phyloP scores from a whole-genome alignment of 1,284 basidiomycete genomes.

The Testicularia cyperi region DNA sequence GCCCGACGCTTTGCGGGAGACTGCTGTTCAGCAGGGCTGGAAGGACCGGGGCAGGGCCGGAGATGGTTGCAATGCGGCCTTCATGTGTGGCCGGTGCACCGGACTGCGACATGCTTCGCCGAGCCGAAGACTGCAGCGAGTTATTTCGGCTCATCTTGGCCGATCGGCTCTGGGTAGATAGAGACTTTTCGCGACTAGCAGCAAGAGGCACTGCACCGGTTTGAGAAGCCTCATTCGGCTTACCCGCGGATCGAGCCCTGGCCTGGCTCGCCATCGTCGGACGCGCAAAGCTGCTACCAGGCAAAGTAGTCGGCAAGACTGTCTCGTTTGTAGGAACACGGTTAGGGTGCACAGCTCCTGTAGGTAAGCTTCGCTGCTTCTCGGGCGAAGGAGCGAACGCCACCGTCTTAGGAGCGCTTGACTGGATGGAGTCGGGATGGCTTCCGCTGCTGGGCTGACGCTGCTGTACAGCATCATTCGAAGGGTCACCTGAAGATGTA shows the following conservation, averaged over 20 bases:
- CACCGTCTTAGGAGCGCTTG: slow-evolving; percentile 28
- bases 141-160: slow-evolving; percentile 6
- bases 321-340: slow-evolving; percentile 3
- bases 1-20: too few species aligned
- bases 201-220: too few species aligned
- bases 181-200: slow-evolving; percentile 9
- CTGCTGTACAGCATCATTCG: not conserved
- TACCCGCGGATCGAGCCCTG: slow-evolving; percentile 16
- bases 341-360: not conserved
- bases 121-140: slow-evolving; percentile 7
- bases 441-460: slow-evolving; percentile 9
- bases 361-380: slow-evolving; percentile 27
- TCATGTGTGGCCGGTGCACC: slow-evolving; percentile 7
- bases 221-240: slow-evolving; percentile 3
- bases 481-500: too few species aligned
- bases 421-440: slow-evolving; percentile 3
- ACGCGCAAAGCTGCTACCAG: slow-evolving; percentile 26
- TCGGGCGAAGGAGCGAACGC: slow-evolving; percentile 54
- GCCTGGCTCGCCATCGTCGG: slow-evolving; percentile 46
- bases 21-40: too few species aligned
- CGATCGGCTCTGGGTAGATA: not conserved
- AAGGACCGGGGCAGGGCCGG: too few species aligned
- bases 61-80: too few species aligned
- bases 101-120: slow-evolving; percentile 27
- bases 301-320: slow-evolving; percentile 6